Conservation (phyloP, 2,329 filamentous ascomycete species). For the Pseudocercospora eumusae region DNA sequence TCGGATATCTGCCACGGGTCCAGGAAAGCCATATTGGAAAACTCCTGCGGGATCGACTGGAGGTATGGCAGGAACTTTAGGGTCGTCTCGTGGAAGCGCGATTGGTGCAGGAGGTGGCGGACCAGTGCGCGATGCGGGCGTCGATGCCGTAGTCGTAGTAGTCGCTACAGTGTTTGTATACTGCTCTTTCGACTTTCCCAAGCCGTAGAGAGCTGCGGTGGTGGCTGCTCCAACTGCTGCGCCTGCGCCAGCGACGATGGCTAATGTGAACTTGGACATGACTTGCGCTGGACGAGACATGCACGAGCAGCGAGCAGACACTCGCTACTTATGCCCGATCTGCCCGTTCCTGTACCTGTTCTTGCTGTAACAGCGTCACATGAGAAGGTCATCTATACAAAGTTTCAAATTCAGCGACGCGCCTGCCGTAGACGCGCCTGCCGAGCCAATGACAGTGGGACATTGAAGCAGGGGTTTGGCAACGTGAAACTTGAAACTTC, state of each 20-base stretch:
- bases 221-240: slow-evolving; percentile 53
- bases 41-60: slow-evolving; percentile 54
- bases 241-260: slow-evolving; percentile 51
- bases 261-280: slow-evolving; percentile 56
- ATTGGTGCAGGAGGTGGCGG: slow-evolving; percentile 33
- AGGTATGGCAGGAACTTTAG: slow-evolving; percentile 29
- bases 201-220: slow-evolving; percentile 50
- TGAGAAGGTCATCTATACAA: slow-evolving; percentile 3
- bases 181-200: slow-evolving; percentile 34
- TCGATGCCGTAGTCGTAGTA: slow-evolving; percentile 39
- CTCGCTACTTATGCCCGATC: slow-evolving; percentile 1
- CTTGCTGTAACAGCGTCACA: background rate
- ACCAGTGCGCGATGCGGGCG: slow-evolving; percentile 32
- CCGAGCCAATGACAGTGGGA: background rate
- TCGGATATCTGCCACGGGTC: slow-evolving; percentile 81
- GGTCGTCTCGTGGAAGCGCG: slow-evolving; percentile 28
- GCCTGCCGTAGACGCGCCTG: background rate
- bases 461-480: background rate
- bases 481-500: slow-evolving; percentile 3
- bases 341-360: background rate
- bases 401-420: slow-evolving; percentile 9
- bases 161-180: slow-evolving; percentile 37
- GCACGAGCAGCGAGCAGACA: slow-evolving; percentile 12
- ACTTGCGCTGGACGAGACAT: slow-evolving; percentile 19
- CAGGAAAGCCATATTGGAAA: slow-evolving; percentile 74